These are phyloP conservation scores for Trichoderma gamsii DNA, from an alignment of 495 filamentous ascomycete genomes.

Conservation along the genomic window DNA sequence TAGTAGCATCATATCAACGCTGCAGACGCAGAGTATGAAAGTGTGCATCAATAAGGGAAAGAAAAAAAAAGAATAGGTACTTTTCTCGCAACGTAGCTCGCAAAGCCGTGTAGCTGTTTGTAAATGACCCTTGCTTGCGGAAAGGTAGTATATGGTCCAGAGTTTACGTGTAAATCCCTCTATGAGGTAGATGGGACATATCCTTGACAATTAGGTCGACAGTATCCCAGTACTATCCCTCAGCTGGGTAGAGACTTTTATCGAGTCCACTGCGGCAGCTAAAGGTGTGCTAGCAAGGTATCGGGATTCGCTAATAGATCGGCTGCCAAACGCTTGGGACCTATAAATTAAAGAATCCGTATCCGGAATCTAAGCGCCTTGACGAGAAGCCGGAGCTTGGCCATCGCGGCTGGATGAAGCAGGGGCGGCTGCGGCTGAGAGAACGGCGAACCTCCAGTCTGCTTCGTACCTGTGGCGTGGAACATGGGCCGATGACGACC, in stretches of 20 bases:
- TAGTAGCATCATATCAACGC: neutral
- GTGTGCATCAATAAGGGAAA: too few species aligned
- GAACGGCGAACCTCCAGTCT: neutral
- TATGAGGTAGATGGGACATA: too few species aligned
- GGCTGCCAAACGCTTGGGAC: neutral
- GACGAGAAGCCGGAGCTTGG: neutral
- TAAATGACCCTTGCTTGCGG: too few species aligned
- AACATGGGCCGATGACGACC: neutral
- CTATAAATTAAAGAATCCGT: neutral
- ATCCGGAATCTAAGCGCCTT: neutral
- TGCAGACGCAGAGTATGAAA: neutral
- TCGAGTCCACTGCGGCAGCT: neutral
- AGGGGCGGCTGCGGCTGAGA: slow-evolving; percentile 2
- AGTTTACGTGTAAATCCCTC: too few species aligned
- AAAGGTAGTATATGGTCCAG: too few species aligned
- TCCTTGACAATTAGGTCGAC: too few species aligned
- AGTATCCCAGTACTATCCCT: too few species aligned
- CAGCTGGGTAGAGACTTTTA: too few species aligned
- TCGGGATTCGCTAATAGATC: neutral
- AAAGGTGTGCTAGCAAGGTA: neutral
- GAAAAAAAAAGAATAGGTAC: too few species aligned
- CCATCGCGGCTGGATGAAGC: neutral
- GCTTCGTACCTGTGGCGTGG: neutral
- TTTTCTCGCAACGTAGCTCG: too few species aligned
- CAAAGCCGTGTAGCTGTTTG: too few species aligned